Evolutionary conservation across 2,329 filamentous ascomycete species (phyloP).

Genomic region (Fonsecaea nubica): DNA sequence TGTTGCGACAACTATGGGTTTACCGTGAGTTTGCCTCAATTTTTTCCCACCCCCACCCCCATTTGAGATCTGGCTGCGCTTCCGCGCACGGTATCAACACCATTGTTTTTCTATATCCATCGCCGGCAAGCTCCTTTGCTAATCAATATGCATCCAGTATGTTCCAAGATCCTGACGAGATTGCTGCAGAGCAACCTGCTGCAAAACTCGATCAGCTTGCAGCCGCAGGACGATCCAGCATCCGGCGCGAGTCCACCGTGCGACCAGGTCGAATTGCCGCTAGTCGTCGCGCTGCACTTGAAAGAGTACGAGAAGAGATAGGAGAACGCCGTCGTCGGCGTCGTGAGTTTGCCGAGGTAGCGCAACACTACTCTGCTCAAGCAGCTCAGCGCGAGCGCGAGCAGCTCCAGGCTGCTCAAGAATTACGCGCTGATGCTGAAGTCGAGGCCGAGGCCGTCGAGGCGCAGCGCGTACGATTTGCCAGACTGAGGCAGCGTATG

Average conservation of each 20-base stretch:
- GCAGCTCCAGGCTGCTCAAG: constrained; percentile 21
- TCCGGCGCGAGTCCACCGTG: constrained; percentile 59
- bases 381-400: constrained; percentile 9
- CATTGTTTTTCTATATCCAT: constrained; percentile 29
- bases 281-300: constrained; percentile 24
- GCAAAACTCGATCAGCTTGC: constrained; percentile 61
- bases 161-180: constrained; percentile 61
- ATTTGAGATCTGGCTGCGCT: constrained; percentile 31
- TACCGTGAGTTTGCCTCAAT: constrained; percentile 51
- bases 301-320: constrained; percentile 27
- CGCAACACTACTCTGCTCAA: constrained; percentile 5
- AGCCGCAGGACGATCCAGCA: constrained; percentile 59
- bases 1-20: constrained; percentile 50
- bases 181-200: constrained; percentile 50
- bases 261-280: constrained; percentile 31
- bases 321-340: constrained; percentile 1
- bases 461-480: constrained; percentile 2
- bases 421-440: constrained; percentile 31
- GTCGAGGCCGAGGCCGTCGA: background rate
- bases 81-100: constrained; percentile 28
- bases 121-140: constrained; percentile 16
- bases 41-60: constrained; percentile 22
- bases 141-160: constrained; percentile 49
- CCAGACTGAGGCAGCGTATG: constrained; percentile 26
- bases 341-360: constrained; percentile 22